Conservation (phyloP, 441 rosid species). For the Dalechampia spathulata region DNA sequence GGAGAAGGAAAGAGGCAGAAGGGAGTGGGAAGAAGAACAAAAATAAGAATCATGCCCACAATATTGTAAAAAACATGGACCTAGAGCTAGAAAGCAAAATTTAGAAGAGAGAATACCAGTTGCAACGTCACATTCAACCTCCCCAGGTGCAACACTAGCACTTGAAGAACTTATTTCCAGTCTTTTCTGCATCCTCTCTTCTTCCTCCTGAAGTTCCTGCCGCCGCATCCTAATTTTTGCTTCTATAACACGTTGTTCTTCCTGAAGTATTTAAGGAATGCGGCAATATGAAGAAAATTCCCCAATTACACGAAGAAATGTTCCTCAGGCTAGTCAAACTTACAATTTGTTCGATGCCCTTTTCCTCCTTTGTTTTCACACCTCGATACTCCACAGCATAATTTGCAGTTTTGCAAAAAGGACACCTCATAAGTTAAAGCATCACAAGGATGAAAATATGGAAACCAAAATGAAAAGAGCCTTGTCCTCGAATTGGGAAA, state of each 20-base stretch:
- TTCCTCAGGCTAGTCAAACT: conserved; percentile 20
- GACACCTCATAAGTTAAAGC: conserved; percentile 72
- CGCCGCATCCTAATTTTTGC: conserved; percentile 87
- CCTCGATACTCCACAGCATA: conserved; percentile 97
- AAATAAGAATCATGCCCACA: neutral
- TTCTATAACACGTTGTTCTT: conserved; percentile 97
- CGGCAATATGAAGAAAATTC: neutral
- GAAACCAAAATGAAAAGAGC: neutral
- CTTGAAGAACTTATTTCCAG: conserved; percentile 62
- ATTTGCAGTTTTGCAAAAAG: conserved; percentile 92
- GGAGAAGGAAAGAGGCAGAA: conserved; percentile 10
- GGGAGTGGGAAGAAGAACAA: too few species aligned
- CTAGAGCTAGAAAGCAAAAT: neutral
- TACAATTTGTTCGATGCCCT: conserved; percentile 92
- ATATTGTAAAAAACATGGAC: neutral
- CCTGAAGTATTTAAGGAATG: conserved; percentile 36
- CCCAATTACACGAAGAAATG: conserved; percentile 1
- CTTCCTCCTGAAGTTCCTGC: conserved; percentile 92
- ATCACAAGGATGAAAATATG: conserved; percentile 16
- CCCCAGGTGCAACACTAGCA: conserved; percentile 39
- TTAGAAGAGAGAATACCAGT: conserved; percentile 36
- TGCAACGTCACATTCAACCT: conserved; percentile 45
- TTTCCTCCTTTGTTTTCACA: conserved; percentile 89
- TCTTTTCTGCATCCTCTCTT: conserved; percentile 78
- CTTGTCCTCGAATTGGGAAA: neutral